Base-by-base conservation (phyloP, 2,329 filamentous ascomycete species). In the Verruconis gallopava region DNA sequence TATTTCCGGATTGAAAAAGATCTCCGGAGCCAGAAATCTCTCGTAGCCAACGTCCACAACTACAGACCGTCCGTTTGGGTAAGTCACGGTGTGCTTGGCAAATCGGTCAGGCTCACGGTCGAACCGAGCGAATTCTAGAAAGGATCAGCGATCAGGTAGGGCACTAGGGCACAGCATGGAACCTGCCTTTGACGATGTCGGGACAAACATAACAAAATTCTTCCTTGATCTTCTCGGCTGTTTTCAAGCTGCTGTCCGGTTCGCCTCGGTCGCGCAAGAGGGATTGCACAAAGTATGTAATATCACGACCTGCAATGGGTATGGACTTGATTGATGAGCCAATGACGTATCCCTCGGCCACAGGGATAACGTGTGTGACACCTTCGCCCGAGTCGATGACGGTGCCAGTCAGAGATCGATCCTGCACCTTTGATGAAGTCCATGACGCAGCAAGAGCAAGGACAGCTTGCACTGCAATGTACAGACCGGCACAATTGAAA, bases 1-100 rank as follows among this genome's bases (percentile, higher is more conserved):
- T 56, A 98, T 98, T 67, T 98, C 91, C 21, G 91, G 91, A 66
- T 98, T 98, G 77, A 98, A 98, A 67, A 98, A 98, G 58, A 98
- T 98, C 63, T 98, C 91, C 18, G 93, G 93, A 2, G 91, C 91
- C 46, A 98, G 72, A 73, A 98, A 98, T 22, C 91, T 83, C 64
- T 98, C 91, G 66, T 96, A 98, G 41, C 91, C 91, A 41, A 98
- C 84, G 55, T 98, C 93, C 37, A 98, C 85, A 2, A 71, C 75
- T 17, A 89, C 79, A 52, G 83, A 79, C 52, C 83, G 81, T 48
- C 91, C 91, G 52, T 88, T 89, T 19, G 86, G 81, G 46, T 91
- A 79, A 44, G 77, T 78, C 45, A 95, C 86, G 15, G 81, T 78
- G 64, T 98, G 88, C 66, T 94, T 85, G 53, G 81, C 73, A 66